Base-by-base conservation (phyloP, 2,329 filamentous ascomycete species). In the Penicillium sp. region DNA sequence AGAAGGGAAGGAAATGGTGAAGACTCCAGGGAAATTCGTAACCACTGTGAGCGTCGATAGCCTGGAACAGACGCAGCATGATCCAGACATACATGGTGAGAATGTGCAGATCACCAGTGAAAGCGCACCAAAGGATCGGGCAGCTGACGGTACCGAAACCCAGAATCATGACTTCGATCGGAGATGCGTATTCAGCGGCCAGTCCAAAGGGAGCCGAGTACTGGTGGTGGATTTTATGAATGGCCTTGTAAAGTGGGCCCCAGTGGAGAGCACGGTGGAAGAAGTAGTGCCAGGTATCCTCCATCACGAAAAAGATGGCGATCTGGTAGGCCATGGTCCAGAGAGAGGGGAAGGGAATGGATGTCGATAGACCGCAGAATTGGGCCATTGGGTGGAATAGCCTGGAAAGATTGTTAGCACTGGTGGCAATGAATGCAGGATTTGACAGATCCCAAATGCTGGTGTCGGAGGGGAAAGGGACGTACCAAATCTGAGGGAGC, bases 231-330 rank as follows among this genome's bases (percentile, higher is more conserved):
- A 99, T 93, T 84, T 99, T 99, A 87, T 99, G 95, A 73, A 99
- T 91, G 74, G 89, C 87, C 84, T 93, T 96, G 88, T 99, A 99
- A 6, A 99, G 88, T 45, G 93, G 92, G 23, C 92, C 93, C 83
- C 92, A 96, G 85, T 99, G 95, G 81, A 99, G 88, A 48, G 86
- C 87, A 70, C 95, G 92, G 82, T 99, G 95, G 69, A 88, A 88
- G 89, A 93, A 98, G 85, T 99, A 99, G 81, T 99, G 95, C 95
- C 95, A 99, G 69, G 94, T 84, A 79, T 99, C 95, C 80, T 99
- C 95, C 73, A 97, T 81, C 62, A 98, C 86, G 81, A 99, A 99
- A 85, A 98, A 96, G 76, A 98, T 85, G 64, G 89, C 86, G 70
- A 99, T 94, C 73, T 99, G 95, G 76, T 91, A 88, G 67, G 90